Conservation (phyloP, 495 filamentous ascomycete genomes). For the Physcia stellaris region DNA sequence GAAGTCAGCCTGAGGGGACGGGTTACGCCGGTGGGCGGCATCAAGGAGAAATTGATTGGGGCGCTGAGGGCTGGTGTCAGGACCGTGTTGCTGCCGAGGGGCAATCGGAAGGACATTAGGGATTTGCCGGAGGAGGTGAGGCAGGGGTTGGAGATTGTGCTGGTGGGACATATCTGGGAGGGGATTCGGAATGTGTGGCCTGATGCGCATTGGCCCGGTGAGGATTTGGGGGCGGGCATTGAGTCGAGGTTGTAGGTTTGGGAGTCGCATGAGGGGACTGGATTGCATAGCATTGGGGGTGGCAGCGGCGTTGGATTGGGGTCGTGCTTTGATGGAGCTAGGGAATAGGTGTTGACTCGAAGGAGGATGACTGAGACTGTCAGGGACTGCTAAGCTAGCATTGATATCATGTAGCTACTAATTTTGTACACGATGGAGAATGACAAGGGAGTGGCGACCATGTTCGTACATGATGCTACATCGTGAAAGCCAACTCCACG, state of each 20-base stretch:
- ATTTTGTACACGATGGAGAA: too few relatives aligned
- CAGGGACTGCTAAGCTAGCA: too few relatives aligned
- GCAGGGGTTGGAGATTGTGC: slow-evolving; percentile 75
- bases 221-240: slow-evolving; percentile 46
- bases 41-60: slow-evolving; percentile 98
- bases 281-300: too few relatives aligned
- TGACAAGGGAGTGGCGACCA: too few relatives aligned
- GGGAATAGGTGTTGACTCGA: too few relatives aligned
- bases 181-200: slow-evolving; percentile 76
- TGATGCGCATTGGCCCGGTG: slow-evolving; percentile 63
- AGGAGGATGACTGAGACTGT: too few relatives aligned
- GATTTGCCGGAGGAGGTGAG: slow-evolving; percentile 86
- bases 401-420: too few relatives aligned
- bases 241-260: slow-evolving; percentile 46
- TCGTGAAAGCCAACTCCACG: too few relatives aligned
- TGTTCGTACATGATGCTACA: too few relatives aligned
- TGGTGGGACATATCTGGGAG: slow-evolving; percentile 79
- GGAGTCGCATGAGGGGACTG: not conserved
- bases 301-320: too few relatives aligned
- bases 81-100: slow-evolving; percentile 75
- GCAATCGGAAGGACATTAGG: slow-evolving; percentile 86
- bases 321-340: too few relatives aligned
- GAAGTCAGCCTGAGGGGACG: slow-evolving; percentile 82
- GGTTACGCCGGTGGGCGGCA: slow-evolving; percentile 83
- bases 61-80: slow-evolving; percentile 88